phyloP scores from a whole-genome alignment of 805 yeast genomes.

The Metschnikowia anglica region DNA sequence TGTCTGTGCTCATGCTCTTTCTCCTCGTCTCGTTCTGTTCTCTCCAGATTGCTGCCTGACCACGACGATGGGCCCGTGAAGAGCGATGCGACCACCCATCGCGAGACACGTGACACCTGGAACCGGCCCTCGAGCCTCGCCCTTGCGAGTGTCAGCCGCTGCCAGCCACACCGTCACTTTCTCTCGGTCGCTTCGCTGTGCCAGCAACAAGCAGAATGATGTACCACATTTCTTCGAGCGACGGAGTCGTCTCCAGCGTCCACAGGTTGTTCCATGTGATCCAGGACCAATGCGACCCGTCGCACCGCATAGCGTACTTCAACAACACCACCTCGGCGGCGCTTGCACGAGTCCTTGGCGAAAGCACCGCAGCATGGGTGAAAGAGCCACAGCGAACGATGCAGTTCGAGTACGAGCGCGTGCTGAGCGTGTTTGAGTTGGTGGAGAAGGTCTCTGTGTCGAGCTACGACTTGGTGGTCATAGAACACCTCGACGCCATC shows the following conservation, averaged over 20 bases:
- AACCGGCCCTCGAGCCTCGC: too few species aligned
- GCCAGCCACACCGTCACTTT: too few species aligned
- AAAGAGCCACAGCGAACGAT: constrained; percentile 8
- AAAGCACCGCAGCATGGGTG: constrained; percentile 11
- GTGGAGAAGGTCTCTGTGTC: constrained; percentile 1
- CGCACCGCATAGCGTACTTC: constrained; percentile 15
- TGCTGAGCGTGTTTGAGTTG: constrained; percentile 13
- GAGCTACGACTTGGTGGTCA: constrained; percentile 12
- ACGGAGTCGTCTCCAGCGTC: constrained; percentile 8
- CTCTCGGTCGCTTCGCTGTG: too few species aligned
- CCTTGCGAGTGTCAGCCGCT: too few species aligned
- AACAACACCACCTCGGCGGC: constrained; percentile 17
- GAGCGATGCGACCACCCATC: too few species aligned
- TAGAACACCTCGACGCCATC: constrained; percentile 20
- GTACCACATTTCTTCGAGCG: constrained; percentile 6
- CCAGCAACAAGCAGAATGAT: constrained; percentile 3
- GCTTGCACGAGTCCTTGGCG: constrained; percentile 16
- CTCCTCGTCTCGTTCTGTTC: too few species aligned
- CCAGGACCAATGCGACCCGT: not conserved
- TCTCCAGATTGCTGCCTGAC: too few species aligned
- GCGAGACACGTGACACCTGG: too few species aligned
- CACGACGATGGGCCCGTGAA: too few species aligned
- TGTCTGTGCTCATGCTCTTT: constrained; percentile 52
- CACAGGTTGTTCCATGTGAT: constrained; percentile 12
- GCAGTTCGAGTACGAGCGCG: constrained; percentile 19